Base-by-base conservation (phyloP, 1,284 basidiomycete species). In the Ustilago crameri region DNA sequence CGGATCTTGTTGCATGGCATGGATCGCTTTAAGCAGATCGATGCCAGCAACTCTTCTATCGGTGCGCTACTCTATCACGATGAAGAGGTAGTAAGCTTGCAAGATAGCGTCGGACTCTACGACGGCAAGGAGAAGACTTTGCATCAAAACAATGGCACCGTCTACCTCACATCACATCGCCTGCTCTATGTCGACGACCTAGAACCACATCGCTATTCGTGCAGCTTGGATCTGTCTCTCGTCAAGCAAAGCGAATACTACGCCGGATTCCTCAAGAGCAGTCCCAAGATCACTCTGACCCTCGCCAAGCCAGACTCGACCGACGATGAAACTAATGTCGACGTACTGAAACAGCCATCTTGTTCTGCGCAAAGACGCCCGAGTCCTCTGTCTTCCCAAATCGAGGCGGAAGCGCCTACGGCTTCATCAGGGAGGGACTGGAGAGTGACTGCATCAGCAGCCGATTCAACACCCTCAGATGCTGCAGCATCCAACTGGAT, bases 211-310 rank as follows among this genome's bases (percentile, higher is more conserved):
- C 51, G 51, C 30, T 71, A 80, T 43, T 83, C 82, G 15, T 79
- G 80, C 50, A 88, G 90, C 54, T 75, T 86, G 27, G 73, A 81
- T 71, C 87, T 97, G 9, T 85, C 87, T 0, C 85, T 86, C 62
- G 87, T 98, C 51, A 85, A 86, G 1, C 90, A 91, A 76, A 95
- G 93, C 3, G 93, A 97, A 74, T 89, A 92, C 84, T 98, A 96
- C 82, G 90, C 90, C 3, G 95, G 95, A 3, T 90, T 98, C 64
- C 91, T 98, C 86, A 91, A 89, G 57, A 94, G 92, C 22, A 93
- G 91, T 0, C 81, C 95, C 4, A 98, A 98, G 85, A 88, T 96
- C 64, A 95, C 93, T 0, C 85, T 97, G n/a, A 50, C 58, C 17
- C 56, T 78, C n/a, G 61, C 64, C 32, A 57, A 54, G 48, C 41